Conservation (phyloP, 2,329 filamentous ascomycete genomes). For the Fusarium sp. region DNA sequence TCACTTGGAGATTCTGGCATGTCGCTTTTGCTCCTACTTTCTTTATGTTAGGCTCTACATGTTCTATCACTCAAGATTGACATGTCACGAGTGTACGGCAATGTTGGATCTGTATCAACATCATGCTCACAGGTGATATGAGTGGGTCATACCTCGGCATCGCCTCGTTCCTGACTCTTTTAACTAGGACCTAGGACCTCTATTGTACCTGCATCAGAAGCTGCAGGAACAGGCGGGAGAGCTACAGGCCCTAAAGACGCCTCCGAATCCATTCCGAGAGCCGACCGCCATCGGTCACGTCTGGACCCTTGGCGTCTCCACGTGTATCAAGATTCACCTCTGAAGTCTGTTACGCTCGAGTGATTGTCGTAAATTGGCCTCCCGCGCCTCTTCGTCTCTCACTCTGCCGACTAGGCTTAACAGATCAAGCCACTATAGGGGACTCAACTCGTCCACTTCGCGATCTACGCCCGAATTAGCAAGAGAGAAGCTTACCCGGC, state of each 20-base stretch:
- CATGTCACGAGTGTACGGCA: background rate
- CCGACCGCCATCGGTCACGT: constrained; percentile 20
- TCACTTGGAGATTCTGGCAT: background rate
- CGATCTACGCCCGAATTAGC: background rate
- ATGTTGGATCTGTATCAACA: background rate
- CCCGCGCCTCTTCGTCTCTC: background rate
- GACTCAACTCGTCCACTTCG: background rate
- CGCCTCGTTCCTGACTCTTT: background rate
- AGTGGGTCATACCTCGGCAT: background rate
- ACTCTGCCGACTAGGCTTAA: background rate
- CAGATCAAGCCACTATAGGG: background rate
- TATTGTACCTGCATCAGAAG: constrained; percentile 16
- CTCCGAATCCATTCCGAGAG: constrained; percentile 4
- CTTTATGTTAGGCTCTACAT: background rate
- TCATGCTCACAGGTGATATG: background rate
- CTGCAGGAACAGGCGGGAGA: constrained; percentile 21
- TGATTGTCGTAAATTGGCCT: constrained; percentile 1
- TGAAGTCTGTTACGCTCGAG: background rate
- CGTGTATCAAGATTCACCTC: constrained; percentile 14
- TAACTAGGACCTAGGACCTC: background rate
- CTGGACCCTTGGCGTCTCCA: constrained; percentile 28
- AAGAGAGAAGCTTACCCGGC: background rate
- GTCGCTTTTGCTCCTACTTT: background rate
- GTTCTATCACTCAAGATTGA: background rate
- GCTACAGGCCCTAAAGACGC: constrained; percentile 10